phyloP scores from a whole-genome alignment of 257 asterid genomes.

The Ilex aquifolium region DNA sequence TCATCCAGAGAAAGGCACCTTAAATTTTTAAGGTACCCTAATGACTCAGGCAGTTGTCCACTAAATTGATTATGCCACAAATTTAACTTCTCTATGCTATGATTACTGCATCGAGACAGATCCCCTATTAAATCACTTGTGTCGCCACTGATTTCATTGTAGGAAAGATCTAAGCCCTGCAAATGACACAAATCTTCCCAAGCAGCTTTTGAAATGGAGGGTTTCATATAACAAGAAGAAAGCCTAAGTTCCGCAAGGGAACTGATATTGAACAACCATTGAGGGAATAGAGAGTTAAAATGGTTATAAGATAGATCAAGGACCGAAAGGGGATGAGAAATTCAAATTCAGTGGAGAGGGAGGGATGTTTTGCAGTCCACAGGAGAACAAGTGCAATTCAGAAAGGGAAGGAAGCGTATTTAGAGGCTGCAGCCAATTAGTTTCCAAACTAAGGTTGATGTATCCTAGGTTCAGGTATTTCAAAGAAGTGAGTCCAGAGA shows the following conservation, averaged over 20 bases:
- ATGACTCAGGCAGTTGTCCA: slow-evolving; percentile 9
- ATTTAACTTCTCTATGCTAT: slow-evolving; percentile 6
- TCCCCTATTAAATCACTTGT: background rate
- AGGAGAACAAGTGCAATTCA: background rate
- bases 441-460: background rate
- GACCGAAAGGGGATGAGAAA: background rate
- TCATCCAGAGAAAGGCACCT: background rate
- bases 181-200: background rate
- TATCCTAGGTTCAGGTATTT: slow-evolving; percentile 1
- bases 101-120: slow-evolving; percentile 2
- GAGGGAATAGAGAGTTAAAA: slow-evolving; percentile 15
- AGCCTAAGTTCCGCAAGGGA: slow-evolving; percentile 10
- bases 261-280: slow-evolving; percentile 17
- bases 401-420: slow-evolving; percentile 3
- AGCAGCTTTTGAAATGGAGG: background rate
- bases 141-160: slow-evolving; percentile 1
- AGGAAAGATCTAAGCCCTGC: background rate
- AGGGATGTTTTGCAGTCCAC: background rate
- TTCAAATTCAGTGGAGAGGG: background rate
- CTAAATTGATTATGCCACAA: slow-evolving; percentile 1
- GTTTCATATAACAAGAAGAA: background rate
- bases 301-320: slow-evolving; percentile 5
- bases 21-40: slow-evolving; percentile 8
- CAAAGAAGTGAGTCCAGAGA: background rate
- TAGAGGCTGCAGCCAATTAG: slow-evolving; percentile 7